Conservation (phyloP, 306 rosid genomes). For the Neltuma alba region DNA sequence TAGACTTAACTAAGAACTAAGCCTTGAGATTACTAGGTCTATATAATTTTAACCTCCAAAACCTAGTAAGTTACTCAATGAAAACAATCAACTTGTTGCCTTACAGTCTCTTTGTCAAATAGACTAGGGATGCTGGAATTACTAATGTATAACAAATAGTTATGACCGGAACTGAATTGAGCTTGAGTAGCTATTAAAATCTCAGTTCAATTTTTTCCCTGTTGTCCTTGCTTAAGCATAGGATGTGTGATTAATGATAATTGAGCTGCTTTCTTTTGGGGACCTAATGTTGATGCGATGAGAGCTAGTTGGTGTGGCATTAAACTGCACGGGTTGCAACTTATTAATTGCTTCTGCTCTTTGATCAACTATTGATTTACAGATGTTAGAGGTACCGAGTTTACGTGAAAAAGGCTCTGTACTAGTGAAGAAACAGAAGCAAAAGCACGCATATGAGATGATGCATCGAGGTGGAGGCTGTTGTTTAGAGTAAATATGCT, state of each 20-base stretch:
- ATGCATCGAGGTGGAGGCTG: conserved; percentile 48
- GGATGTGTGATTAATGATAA: no score
- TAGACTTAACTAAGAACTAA: background rate
- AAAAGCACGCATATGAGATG: conserved; percentile 40
- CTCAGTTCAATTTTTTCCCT: background rate
- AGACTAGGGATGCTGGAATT: background rate
- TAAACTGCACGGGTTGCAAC: conserved; percentile 13
- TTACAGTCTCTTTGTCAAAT: background rate
- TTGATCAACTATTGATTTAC: conserved; percentile 34
- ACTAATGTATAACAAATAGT: background rate
- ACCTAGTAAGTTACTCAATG: background rate
- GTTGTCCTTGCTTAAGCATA: background rate
- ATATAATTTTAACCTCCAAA: background rate
- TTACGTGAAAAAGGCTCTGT: conserved; percentile 71
- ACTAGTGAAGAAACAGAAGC: conserved; percentile 65
- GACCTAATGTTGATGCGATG: background rate
- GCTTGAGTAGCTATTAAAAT: background rate
- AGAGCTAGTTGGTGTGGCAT: background rate
- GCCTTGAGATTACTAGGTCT: background rate
- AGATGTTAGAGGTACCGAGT: conserved; percentile 76
- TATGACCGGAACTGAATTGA: background rate
- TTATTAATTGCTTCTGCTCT: conserved; percentile 8
- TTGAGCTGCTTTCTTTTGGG: no score
- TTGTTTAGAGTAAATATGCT: conserved; percentile 48
- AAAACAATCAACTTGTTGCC: background rate